Evolutionary conservation across 1,284 basidiomycete genomes (phyloP).

Genomic region (Puccinia sorghi): DNA sequence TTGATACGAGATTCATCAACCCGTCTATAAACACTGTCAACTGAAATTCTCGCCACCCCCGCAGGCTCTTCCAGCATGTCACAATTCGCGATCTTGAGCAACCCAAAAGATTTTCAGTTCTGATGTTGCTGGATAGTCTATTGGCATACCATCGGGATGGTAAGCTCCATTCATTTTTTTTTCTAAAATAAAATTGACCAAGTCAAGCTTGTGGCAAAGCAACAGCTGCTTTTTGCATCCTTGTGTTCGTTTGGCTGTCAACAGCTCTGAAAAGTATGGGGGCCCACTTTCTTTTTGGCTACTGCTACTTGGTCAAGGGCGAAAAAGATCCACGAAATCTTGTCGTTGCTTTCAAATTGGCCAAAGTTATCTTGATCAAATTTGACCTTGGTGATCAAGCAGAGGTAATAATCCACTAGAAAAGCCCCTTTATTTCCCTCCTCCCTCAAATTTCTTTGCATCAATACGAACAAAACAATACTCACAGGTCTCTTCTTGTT

Average conservation of each 20-base stretch:
- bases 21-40: background rate
- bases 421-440: background rate
- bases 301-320: constrained; percentile 78
- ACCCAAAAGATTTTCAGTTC: constrained; percentile 77
- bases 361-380: constrained; percentile 78
- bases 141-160: constrained; percentile 73
- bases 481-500: constrained; percentile 54
- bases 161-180: constrained; percentile 55
- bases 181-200: too few species aligned
- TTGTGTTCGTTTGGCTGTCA: background rate
- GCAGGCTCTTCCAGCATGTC: constrained; percentile 74
- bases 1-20: background rate
- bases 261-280: background rate
- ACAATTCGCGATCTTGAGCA: constrained; percentile 80
- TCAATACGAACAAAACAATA: constrained; percentile 61
- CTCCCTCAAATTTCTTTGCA: background rate
- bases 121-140: constrained; percentile 76
- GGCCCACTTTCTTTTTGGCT: constrained; percentile 71
- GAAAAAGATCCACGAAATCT: constrained; percentile 71
- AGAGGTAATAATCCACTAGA: too few species aligned
- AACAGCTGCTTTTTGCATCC: background rate
- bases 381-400: constrained; percentile 61
- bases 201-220: too few species aligned
- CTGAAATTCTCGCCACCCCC: constrained; percentile 4
- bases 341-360: constrained; percentile 85